Base-by-base conservation (phyloP, 2,329 filamentous ascomycete species). In the Fusarium solani-melongenae region DNA sequence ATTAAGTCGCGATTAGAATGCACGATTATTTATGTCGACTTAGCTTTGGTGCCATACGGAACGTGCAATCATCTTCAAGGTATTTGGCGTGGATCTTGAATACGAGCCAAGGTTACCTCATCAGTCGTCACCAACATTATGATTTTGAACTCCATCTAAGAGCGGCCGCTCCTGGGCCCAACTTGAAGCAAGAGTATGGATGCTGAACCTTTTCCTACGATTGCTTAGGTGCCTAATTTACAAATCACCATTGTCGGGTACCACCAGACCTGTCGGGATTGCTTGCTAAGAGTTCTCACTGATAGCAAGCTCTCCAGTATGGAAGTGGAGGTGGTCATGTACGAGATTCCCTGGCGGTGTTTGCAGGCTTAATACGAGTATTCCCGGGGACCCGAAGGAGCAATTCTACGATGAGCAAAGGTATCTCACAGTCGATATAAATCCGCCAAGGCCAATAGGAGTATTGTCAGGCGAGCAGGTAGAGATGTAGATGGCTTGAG, bases 1-100 rank as follows among this genome's bases (percentile, higher is more conserved):
- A 11, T 22, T 1, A 20, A 0, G 1, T 12, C 11, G 2, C 5
- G 10, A 20, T 5, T 0, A 7, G 0, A 24, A 8, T 51, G 46
- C 46, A 51, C 27, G 46, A 31, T 20, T 51, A 31, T 31, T 20
- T 51, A 20, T 31, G 6, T 51, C 46, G 11, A 3, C 3, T n/a
- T 14, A 1, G 4, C 14, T 31, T 12, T 31, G 17, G 46, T 20
- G 46, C 17, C 27, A 8, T 51, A 31, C 27, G 46, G 46, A 51
- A 31, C 46, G 46, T 51, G 17, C 46, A 51, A 31, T 51, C 27
- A 12, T 20, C 27, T 49, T 49, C 24, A 29, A 49, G 44, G 44
- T 49, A 49, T 29, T 49, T 12, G 44, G 24, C 46, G 27, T 51
- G 46, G 27, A 51, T 51, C 46, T 31, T 51, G 46, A 51, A 51